Conservation (phyloP, 2,329 filamentous ascomycete genomes). For the Fusarium citri region DNA sequence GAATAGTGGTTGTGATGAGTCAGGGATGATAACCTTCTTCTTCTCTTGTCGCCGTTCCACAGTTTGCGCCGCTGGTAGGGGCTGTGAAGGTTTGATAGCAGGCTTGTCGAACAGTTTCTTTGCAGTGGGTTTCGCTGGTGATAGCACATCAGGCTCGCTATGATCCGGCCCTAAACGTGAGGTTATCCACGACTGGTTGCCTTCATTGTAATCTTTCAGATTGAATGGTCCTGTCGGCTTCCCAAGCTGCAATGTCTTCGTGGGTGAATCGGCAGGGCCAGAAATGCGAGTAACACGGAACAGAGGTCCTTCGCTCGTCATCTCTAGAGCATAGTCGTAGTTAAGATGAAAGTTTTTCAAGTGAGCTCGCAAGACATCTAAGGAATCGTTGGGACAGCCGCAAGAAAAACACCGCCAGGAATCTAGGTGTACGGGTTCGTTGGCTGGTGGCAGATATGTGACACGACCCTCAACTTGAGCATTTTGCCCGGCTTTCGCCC, state of each 20-base stretch:
- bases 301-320: constrained; percentile 52
- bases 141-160: constrained; percentile 43
- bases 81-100: constrained; percentile 22
- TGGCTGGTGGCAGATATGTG: constrained; percentile 58
- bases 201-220: constrained; percentile 57
- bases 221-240: constrained; percentile 58
- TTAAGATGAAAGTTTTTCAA: constrained; percentile 59
- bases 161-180: constrained; percentile 55
- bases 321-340: constrained; percentile 57
- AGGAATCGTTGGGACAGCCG: constrained; percentile 58
- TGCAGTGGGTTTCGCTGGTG: constrained; percentile 40
- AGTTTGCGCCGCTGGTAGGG: constrained; percentile 4
- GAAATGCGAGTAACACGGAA: constrained; percentile 54
- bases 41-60: constrained; percentile 26
- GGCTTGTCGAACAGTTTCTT: constrained; percentile 45
- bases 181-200: constrained; percentile 60
- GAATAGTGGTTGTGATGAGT: constrained; percentile 65
- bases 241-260: constrained; percentile 57
- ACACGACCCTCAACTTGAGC: constrained; percentile 56
- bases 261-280: constrained; percentile 46
- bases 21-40: constrained; percentile 58
- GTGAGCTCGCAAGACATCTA: constrained; percentile 62
- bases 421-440: constrained; percentile 60
- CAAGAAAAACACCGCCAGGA: constrained; percentile 65
- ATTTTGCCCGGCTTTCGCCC: constrained; percentile 42